These are phyloP conservation scores for Endoconidiophora polonica DNA, from an alignment of 2,329 filamentous ascomycete species.

Conservation along the genomic window DNA sequence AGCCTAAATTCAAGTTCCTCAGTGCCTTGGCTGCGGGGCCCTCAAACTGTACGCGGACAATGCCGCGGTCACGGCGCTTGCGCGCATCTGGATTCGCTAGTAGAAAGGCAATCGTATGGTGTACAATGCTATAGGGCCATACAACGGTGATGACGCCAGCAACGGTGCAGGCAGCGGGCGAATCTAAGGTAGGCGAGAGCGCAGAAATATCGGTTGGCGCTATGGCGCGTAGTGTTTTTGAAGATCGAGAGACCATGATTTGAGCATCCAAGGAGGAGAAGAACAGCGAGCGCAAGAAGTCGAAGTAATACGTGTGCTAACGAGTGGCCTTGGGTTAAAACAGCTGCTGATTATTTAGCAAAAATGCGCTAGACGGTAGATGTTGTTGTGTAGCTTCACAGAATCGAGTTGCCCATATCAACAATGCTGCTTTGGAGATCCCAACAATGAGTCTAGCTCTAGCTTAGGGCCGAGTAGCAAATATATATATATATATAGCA, in stretches of 20 bases:
- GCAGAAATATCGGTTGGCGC: slow-evolving; percentile 36
- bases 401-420: no score
- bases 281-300: not conserved
- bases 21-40: slow-evolving; percentile 55
- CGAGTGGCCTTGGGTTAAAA: not conserved
- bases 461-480: no score
- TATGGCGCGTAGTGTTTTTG: slow-evolving; percentile 17
- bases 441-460: no score
- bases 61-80: slow-evolving; percentile 57
- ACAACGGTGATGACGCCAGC: slow-evolving; percentile 65
- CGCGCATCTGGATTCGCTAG: slow-evolving; percentile 75
- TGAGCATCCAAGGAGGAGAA: not conserved
- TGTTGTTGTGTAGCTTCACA: not conserved
- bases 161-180: slow-evolving; percentile 30
- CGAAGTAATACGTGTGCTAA: not conserved
- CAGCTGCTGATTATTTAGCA: not conserved
- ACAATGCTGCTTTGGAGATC: no score
- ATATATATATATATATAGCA: no score
- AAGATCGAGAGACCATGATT: slow-evolving; percentile 2
- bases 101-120: slow-evolving; percentile 56
- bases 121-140: slow-evolving; percentile 80
- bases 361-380: not conserved
- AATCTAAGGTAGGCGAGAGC: slow-evolving; percentile 31
- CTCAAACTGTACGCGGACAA: slow-evolving; percentile 62
- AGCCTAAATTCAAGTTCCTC: slow-evolving; percentile 50